Evolutionary conservation across 2,329 filamentous ascomycete genomes (phyloP).

Genomic region (Ophidiomyces ophidiicola): DNA sequence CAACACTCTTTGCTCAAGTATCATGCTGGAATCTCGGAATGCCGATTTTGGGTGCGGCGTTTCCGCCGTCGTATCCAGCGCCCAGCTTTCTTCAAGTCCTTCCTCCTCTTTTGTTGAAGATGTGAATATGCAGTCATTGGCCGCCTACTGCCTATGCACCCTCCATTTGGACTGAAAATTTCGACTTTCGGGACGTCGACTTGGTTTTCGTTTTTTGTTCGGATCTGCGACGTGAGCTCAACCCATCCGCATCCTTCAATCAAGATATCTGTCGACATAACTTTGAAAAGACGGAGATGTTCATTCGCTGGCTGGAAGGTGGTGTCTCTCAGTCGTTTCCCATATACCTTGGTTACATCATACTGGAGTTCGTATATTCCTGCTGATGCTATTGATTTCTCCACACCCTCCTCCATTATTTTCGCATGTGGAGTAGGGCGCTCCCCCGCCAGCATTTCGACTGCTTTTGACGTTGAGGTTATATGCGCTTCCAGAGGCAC

Average conservation of each 20-base stretch:
- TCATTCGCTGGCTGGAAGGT: background rate
- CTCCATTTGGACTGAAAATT: constrained; percentile 69
- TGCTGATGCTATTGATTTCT: constrained; percentile 52
- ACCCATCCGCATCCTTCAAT: constrained; percentile 92
- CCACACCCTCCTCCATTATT: constrained; percentile 49
- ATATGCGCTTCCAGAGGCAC: constrained; percentile 65
- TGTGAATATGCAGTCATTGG: constrained; percentile 11
- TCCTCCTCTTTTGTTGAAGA: constrained; percentile 18
- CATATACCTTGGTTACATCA: constrained; percentile 70
- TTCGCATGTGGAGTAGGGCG: constrained; percentile 49
- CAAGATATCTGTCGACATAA: constrained; percentile 71
- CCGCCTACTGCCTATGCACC: constrained; percentile 14
- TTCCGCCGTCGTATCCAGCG: constrained; percentile 19
- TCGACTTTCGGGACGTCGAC: constrained; percentile 59
- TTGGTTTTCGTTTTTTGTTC: constrained; percentile 38
- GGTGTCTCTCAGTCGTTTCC: constrained; percentile 48
- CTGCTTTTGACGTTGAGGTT: constrained; percentile 68
- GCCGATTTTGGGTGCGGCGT: too few species aligned
- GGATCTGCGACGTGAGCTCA: constrained; percentile 71
- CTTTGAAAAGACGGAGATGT: constrained; percentile 25
- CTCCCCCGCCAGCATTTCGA: constrained; percentile 55
- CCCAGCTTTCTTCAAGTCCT: constrained; percentile 22
- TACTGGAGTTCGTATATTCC: constrained; percentile 63
- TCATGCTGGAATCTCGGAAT: too few species aligned
- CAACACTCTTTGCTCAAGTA: too few species aligned